A percentile compares a stretch with the other conserved stretches of the same genome.
phyloP scores from a whole-genome alignment of 2,329 filamentous ascomycete species.

The Trichothecium roseum region DNA sequence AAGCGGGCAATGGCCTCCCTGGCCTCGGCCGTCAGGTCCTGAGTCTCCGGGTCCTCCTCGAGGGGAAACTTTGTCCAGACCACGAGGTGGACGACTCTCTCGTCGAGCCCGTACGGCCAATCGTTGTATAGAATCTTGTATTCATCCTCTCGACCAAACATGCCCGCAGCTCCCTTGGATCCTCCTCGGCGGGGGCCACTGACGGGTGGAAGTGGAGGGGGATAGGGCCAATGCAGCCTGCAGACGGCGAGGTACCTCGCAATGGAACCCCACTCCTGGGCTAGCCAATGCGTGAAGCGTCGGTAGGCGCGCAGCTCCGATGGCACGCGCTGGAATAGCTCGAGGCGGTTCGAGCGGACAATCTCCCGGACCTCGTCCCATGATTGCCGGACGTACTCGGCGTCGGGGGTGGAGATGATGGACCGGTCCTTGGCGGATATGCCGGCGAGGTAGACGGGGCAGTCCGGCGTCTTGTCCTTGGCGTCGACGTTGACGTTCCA shows the following conservation, averaged over 20 bases:
- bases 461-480: slow-evolving; percentile 49
- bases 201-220: slow-evolving; percentile 9
- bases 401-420: slow-evolving; percentile 63
- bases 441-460: slow-evolving; percentile 59
- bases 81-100: slow-evolving; percentile 70
- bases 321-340: slow-evolving; percentile 66
- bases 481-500: slow-evolving; percentile 75
- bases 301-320: slow-evolving; percentile 71
- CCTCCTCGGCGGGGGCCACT: no score
- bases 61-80: slow-evolving; percentile 89
- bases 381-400: slow-evolving; percentile 47
- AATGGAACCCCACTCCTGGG: slow-evolving; percentile 61
- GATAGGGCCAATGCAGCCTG: slow-evolving; percentile 57
- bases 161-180: slow-evolving; percentile 7
- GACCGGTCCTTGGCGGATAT: slow-evolving; percentile 56
- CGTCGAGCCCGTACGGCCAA: slow-evolving; percentile 85
- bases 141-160: slow-evolving; percentile 41
- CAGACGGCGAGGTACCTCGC: slow-evolving; percentile 65
- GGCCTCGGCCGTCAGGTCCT: slow-evolving; percentile 55
- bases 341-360: slow-evolving; percentile 56
- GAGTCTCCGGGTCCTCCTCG: slow-evolving; percentile 53
- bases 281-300: slow-evolving; percentile 54
- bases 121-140: slow-evolving; percentile 76
- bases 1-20: slow-evolving; percentile 59
- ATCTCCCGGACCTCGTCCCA: slow-evolving; percentile 63